phyloP scores from a whole-genome alignment of 2,329 filamentous ascomycete genomes.

The Juglanconis oblonga region DNA sequence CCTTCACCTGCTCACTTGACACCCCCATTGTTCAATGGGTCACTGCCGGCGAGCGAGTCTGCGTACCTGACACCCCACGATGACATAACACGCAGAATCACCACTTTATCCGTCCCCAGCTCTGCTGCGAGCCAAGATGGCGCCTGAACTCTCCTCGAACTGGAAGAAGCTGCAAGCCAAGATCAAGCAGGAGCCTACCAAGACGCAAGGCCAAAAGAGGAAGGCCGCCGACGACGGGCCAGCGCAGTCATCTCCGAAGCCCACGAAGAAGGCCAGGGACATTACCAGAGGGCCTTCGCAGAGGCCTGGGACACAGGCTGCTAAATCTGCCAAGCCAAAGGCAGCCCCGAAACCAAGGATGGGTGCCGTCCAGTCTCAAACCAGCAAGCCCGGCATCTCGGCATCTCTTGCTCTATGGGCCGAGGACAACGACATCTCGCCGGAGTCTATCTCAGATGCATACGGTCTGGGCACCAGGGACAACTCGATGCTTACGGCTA shows the following conservation, averaged over 20 bases:
- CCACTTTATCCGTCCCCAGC: too few species aligned
- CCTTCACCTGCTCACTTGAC: background rate
- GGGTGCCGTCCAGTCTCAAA: constrained; percentile 52
- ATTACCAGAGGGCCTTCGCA: constrained; percentile 5
- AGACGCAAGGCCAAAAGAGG: constrained; percentile 38
- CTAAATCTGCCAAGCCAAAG: constrained; percentile 19
- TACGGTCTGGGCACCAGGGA: constrained; percentile 55
- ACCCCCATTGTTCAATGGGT: too few species aligned
- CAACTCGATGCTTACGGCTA: constrained; percentile 45
- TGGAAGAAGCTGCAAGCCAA: constrained; percentile 75
- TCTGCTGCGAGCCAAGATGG: constrained; percentile 29
- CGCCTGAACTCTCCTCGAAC: constrained; percentile 60
- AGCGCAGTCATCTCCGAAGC: constrained; percentile 21
- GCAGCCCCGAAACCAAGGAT: constrained; percentile 35
- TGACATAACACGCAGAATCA: background rate
- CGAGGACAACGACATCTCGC: constrained; percentile 58
- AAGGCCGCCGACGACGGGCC: constrained; percentile 34
- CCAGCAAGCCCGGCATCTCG: constrained; percentile 40
- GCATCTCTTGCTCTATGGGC: constrained; percentile 60
- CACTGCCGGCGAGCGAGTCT: too few species aligned
- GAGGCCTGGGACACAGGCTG: constrained; percentile 13
- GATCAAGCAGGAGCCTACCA: constrained; percentile 46
- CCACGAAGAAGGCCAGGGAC: constrained; percentile 30
- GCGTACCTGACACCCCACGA: background rate
- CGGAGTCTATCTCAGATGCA: constrained; percentile 58